Conservation (phyloP, 2,329 filamentous ascomycete species). For the Botrytis fragariae region DNA sequence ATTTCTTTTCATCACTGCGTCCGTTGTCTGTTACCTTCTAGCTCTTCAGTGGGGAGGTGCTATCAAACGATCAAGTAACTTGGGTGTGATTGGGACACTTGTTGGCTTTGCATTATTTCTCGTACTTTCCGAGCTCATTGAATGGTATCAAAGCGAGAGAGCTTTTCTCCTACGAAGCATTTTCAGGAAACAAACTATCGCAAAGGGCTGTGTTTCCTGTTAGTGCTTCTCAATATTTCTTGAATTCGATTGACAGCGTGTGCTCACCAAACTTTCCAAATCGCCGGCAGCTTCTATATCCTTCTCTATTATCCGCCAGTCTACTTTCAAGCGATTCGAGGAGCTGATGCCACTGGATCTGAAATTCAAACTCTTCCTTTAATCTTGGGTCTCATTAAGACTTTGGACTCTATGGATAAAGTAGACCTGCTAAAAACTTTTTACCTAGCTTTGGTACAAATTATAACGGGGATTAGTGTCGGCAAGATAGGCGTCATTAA, state of each 20-base stretch:
- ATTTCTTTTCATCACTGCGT: constrained; percentile 44
- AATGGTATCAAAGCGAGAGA: neutral
- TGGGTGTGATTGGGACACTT: neutral
- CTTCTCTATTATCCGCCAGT: constrained; percentile 37
- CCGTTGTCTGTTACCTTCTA: constrained; percentile 43
- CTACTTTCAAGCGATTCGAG: constrained; percentile 47
- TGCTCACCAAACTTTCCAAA: neutral
- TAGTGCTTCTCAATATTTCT: neutral
- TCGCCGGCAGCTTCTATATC: constrained; percentile 42
- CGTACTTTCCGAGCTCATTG: neutral
- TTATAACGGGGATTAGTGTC: neutral
- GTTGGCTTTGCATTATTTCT: neutral
- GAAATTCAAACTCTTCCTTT: constrained; percentile 41
- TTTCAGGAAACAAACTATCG: constrained; percentile 44
- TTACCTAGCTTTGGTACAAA: neutral
- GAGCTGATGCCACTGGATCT: constrained; percentile 30
- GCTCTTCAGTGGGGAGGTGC: constrained; percentile 47
- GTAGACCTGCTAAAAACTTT: neutral
- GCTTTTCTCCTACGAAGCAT: constrained; percentile 38
- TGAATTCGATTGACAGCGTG: neutral
- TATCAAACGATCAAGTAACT: constrained; percentile 38
- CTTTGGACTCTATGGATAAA: neutral
- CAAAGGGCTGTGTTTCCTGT: constrained; percentile 42
- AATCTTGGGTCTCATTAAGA: neutral
- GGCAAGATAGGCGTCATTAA: neutral